Evolutionary conservation across 139 green algal species (phyloP).

Genomic region (Astrephomene gubernaculifera): DNA sequence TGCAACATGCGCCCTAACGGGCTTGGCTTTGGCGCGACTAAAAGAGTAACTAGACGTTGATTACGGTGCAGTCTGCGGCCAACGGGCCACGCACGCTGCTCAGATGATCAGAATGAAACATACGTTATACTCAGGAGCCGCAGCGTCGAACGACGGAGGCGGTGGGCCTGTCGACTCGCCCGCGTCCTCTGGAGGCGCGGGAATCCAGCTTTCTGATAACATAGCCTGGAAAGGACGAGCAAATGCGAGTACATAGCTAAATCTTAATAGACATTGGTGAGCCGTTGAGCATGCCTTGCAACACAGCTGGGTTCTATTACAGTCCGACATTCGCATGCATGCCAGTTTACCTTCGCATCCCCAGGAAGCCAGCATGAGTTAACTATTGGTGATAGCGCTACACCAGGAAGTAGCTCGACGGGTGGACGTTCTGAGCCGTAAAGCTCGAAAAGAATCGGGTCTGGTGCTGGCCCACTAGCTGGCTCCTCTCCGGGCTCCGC

Average conservation of each 20-base stretch:
- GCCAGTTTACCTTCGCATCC: constrained; percentile 52
- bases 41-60: too few species aligned
- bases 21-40: too few species aligned
- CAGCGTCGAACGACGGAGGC: constrained; percentile 45
- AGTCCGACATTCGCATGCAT: too few species aligned
- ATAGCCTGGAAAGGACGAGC: constrained; percentile 28
- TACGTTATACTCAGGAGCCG: constrained; percentile 54
- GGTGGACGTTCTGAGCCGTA: constrained; percentile 48
- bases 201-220: constrained; percentile 52
- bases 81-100: too few species aligned
- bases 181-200: constrained; percentile 34
- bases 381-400: constrained; percentile 49
- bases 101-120: too few species aligned
- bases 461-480: neutral
- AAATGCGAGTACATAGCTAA: too few species aligned
- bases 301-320: too few species aligned
- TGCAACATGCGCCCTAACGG: too few species aligned
- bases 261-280: too few species aligned
- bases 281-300: too few species aligned
- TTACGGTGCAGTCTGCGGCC: too few species aligned
- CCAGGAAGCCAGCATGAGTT: constrained; percentile 46
- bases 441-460: constrained; percentile 37
- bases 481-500: neutral
- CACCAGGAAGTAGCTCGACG: constrained; percentile 42
- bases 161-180: constrained; percentile 18